Conservation (phyloP, 257 asterid species). For the Salvia rosmarinus region DNA sequence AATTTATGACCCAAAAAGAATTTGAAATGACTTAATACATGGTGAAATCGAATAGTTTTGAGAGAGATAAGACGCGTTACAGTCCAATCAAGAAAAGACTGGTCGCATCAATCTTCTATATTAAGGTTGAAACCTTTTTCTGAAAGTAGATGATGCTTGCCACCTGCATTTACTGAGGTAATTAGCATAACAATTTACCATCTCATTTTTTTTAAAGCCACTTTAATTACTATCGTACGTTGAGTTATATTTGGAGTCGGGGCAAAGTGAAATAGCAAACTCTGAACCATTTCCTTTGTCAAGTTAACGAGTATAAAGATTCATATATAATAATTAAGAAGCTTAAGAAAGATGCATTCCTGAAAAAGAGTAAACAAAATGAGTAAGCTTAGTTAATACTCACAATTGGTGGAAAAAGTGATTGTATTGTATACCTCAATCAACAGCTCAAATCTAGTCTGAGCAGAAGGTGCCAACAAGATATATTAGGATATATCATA, state of each 20-base stretch:
- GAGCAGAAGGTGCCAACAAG: constrained; percentile 14
- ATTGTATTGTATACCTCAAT: constrained; percentile 24
- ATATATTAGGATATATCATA: constrained; percentile 7
- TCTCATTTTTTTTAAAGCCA: too few species aligned
- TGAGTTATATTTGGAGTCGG: neutral
- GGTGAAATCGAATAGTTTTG: neutral
- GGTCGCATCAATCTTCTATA: neutral
- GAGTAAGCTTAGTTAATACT: neutral
- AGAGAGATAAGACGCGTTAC: neutral
- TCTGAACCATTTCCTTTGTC: too few species aligned
- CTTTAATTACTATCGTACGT: neutral
- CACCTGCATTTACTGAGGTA: too few species aligned
- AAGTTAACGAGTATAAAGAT: neutral
- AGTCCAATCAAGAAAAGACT: constrained; percentile 3
- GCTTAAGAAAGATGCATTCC: neutral
- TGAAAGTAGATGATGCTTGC: too few species aligned
- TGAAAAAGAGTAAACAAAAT: neutral
- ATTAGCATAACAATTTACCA: too few species aligned
- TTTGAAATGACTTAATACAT: neutral
- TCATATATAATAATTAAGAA: neutral
- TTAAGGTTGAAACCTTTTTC: neutral
- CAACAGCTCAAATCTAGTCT: constrained; percentile 18
- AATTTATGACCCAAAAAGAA: too few species aligned
- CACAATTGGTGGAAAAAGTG: neutral
- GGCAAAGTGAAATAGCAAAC: neutral